Percentiles rank a stretch among this genome's conserved stretches.
These are phyloP conservation scores for Paracamarosporium sp. DNA, from an alignment of 2,329 filamentous ascomycete species.

Conservation along the genomic window DNA sequence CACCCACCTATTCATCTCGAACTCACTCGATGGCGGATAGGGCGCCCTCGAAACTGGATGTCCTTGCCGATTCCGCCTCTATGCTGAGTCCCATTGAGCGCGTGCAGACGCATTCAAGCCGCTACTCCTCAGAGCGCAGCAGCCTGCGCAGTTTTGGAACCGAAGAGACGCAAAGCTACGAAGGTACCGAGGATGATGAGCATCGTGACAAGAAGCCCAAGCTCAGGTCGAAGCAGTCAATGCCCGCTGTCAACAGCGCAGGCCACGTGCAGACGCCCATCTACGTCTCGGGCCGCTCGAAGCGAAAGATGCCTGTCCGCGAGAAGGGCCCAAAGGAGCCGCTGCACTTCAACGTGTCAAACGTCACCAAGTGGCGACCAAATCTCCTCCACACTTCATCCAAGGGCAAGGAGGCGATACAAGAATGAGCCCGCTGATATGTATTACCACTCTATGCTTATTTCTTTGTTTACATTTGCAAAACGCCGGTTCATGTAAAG, in stretches of 20 bases:
- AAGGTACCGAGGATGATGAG: conserved; percentile 39
- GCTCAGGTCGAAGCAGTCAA: conserved; percentile 44
- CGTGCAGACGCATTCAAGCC: conserved; percentile 26
- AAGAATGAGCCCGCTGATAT: conserved; percentile 3
- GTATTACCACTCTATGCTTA: conserved; percentile 3
- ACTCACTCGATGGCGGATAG: conserved; percentile 47
- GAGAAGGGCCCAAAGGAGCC: conserved; percentile 48
- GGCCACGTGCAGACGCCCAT: conserved; percentile 36
- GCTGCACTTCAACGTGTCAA: conserved; percentile 47
- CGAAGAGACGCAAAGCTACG: conserved; percentile 24
- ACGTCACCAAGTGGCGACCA: conserved; percentile 43
- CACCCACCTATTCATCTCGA: conserved; percentile 51
- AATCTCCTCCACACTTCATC: conserved; percentile 40
- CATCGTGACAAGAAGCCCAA: conserved; percentile 51
- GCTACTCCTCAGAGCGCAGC: conserved; percentile 43
- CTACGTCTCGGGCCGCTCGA: conserved; percentile 50
- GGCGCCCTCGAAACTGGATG: conserved; percentile 45
- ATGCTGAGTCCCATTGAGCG: conserved; percentile 44
- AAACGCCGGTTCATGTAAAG: background rate
- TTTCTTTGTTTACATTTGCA: conserved; percentile 8
- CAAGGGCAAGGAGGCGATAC: conserved; percentile 43
- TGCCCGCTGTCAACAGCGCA: conserved; percentile 35
- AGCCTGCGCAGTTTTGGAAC: conserved; percentile 47
- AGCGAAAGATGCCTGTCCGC: conserved; percentile 49
- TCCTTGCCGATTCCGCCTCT: conserved; percentile 46